Percentiles rank a stretch among this genome's conserved stretches.
phyloP scores from a whole-genome alignment of 1,284 basidiomycete genomes.

The Stereum hirsutum region DNA sequence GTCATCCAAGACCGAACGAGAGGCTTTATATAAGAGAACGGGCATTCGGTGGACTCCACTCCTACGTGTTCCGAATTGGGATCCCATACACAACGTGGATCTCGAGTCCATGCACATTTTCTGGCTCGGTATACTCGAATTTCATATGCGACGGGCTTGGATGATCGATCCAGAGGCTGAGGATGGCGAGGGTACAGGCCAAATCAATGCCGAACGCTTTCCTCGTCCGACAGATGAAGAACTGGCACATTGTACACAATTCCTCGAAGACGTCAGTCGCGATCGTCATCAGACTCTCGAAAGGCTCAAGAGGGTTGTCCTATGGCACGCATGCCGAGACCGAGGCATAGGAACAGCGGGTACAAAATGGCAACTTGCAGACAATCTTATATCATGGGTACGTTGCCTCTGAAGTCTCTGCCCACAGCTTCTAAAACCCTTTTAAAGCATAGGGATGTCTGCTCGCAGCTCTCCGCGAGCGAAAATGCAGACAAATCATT shows the following conservation, averaged over 20 bases:
- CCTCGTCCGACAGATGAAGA: neutral
- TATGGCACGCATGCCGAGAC: neutral
- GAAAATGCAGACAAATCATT: neutral
- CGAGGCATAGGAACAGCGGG: neutral
- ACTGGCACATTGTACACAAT: neutral
- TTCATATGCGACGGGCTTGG: constrained; percentile 6
- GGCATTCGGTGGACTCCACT: constrained; percentile 1
- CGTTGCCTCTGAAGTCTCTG: neutral
- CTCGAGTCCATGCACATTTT: constrained; percentile 9
- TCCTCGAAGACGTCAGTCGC: neutral
- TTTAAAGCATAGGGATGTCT: neutral
- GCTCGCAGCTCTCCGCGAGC: neutral
- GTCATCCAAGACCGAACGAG: constrained; percentile 3
- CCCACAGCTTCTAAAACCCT: too few species aligned
- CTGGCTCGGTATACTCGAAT: constrained; percentile 3
- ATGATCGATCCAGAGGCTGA: constrained; percentile 3
- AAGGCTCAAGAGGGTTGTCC: neutral
- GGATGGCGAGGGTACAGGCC: constrained; percentile 1
- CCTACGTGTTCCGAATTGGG: constrained; percentile 1
- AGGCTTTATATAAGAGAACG: constrained; percentile 12
- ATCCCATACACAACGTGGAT: neutral
- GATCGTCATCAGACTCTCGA: neutral
- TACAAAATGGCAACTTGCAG: neutral
- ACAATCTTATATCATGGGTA: neutral
- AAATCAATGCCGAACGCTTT: neutral